Conservation (phyloP, 768 basidiomycete genomes). For the Baorangia bicolor region DNA sequence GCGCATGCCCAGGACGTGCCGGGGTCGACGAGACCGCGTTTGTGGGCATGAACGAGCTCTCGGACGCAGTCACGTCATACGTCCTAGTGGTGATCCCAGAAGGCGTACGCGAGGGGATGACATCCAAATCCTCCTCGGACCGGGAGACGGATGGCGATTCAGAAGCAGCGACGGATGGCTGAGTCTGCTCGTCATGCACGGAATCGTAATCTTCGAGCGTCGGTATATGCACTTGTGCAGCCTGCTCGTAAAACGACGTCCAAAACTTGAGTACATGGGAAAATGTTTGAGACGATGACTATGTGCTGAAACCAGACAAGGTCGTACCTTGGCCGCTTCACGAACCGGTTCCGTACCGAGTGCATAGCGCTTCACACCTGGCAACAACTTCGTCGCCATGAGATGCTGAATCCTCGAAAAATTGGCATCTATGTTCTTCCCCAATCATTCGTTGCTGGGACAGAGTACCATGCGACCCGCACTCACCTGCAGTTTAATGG, state of each 20-base stretch:
- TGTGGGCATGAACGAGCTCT: constrained; percentile 72
- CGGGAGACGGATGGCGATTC: constrained; percentile 16
- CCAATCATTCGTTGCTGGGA: constrained; percentile 14
- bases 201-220: constrained; percentile 68
- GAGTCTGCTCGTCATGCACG: constrained; percentile 48
- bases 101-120: constrained; percentile 12
- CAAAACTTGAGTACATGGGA: constrained; percentile 64
- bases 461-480: background rate
- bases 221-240: constrained; percentile 83
- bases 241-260: constrained; percentile 94
- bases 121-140: constrained; percentile 6
- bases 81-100: constrained; percentile 4
- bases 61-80: constrained; percentile 49
- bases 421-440: constrained; percentile 87
- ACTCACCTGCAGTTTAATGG: constrained; percentile 80
- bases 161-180: constrained; percentile 23
- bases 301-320: background rate
- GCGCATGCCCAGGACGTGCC: constrained; percentile 37
- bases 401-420: constrained; percentile 88
- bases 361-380: constrained; percentile 87
- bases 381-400: constrained; percentile 76
- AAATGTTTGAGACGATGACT: background rate
- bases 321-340: constrained; percentile 83
- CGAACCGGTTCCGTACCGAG: constrained; percentile 84
- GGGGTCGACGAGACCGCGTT: constrained; percentile 81